A percentile compares a stretch with the other conserved stretches of the same genome.
These are phyloP conservation scores for Zasmidium cellare DNA, from an alignment of 2,329 filamentous ascomycete genomes.

Conservation along the genomic window DNA sequence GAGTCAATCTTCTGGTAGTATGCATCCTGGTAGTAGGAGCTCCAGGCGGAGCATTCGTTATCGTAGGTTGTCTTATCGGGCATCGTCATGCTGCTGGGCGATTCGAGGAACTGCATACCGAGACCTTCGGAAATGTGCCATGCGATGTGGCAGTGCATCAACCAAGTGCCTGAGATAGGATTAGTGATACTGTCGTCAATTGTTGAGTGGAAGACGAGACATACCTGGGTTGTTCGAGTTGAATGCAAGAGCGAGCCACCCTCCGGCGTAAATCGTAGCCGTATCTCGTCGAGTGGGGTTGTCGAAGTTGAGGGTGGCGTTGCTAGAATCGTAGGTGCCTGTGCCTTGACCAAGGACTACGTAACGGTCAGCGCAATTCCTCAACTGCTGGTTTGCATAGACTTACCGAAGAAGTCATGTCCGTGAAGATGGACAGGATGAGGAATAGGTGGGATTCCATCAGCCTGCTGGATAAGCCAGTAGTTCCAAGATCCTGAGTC, in stretches of 20 bases:
- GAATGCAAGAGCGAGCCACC: constrained; percentile 52
- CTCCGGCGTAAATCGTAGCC: constrained; percentile 43
- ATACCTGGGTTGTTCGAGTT: constrained; percentile 52
- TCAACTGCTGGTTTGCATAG: not conserved
- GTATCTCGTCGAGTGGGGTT: constrained; percentile 52
- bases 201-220: not conserved
- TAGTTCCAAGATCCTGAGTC: constrained; percentile 31
- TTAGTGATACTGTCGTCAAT: not conserved
- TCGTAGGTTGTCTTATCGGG: not conserved
- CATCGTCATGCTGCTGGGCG: not conserved
- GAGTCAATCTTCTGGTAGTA: constrained; percentile 2
- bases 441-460: constrained; percentile 5
- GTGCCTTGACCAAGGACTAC: constrained; percentile 25
- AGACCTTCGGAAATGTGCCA: constrained; percentile 12
- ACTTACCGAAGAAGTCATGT: constrained; percentile 30
- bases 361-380: not conserved
- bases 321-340: constrained; percentile 25
- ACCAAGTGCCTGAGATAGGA: not conserved
- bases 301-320: constrained; percentile 31
- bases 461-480: constrained; percentile 39
- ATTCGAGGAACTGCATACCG: constrained; percentile 8
- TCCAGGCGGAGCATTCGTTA: constrained; percentile 2
- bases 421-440: constrained; percentile 29
- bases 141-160: constrained; percentile 8
- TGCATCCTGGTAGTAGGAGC: not conserved